Evolutionary conservation across 495 filamentous ascomycete genomes (phyloP).

Genomic region (Penicillium simplicissimum): DNA sequence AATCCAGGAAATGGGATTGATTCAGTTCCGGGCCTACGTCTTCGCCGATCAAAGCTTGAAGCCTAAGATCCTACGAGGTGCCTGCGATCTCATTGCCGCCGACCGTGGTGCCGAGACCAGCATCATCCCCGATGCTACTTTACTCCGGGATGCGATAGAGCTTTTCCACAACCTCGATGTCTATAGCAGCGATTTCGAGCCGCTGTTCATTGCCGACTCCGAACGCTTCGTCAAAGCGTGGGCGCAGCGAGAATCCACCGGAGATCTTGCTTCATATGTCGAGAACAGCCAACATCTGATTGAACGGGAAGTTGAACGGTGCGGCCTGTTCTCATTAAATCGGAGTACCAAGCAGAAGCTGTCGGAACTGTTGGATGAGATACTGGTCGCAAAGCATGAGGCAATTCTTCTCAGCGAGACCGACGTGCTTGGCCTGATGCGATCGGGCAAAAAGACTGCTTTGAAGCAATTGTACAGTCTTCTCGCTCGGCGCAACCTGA

Average conservation of each 20-base stretch:
- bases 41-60: constrained; percentile 54
- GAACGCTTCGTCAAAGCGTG: constrained; percentile 62
- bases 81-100: constrained; percentile 72
- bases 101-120: constrained; percentile 58
- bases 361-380: constrained; percentile 65
- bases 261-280: constrained; percentile 70
- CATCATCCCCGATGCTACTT: constrained; percentile 41
- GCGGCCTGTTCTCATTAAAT: constrained; percentile 77
- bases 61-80: constrained; percentile 62
- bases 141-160: constrained; percentile 70
- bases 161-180: constrained; percentile 81
- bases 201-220: constrained; percentile 66
- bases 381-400: constrained; percentile 63
- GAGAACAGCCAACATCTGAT: constrained; percentile 65
- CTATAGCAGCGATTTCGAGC: constrained; percentile 79
- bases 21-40: constrained; percentile 56
- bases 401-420: constrained; percentile 59
- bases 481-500: constrained; percentile 63
- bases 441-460: constrained; percentile 61
- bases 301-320: constrained; percentile 66
- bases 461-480: constrained; percentile 77
- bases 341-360: constrained; percentile 76
- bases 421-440: constrained; percentile 67
- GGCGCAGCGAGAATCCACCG: constrained; percentile 58
- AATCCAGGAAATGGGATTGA: constrained; percentile 62